These are phyloP conservation scores for Penicillium longicatenatum DNA, from an alignment of 495 filamentous ascomycete genomes.

Conservation along the genomic window DNA sequence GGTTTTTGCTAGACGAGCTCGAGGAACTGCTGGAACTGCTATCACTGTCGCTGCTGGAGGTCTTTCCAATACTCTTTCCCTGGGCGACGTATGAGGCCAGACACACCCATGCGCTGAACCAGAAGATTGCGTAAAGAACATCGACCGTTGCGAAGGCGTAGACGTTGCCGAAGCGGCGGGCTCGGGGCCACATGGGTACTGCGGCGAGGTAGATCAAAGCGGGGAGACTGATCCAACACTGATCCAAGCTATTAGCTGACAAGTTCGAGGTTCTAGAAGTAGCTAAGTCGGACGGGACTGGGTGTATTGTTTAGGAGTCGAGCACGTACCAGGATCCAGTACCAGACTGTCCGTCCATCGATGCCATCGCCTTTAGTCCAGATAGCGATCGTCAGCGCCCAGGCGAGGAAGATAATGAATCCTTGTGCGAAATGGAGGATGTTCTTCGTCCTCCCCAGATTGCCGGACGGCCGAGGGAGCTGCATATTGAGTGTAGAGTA, in stretches of 20 bases:
- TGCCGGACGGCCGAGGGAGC: slow-evolving; percentile 33
- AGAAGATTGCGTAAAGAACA: slow-evolving; percentile 70
- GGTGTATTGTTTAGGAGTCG: neutral
- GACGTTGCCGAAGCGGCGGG: slow-evolving; percentile 75
- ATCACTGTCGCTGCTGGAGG: slow-evolving; percentile 12
- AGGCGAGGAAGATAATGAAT: slow-evolving; percentile 68
- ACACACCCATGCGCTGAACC: slow-evolving; percentile 80
- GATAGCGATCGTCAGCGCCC: slow-evolving; percentile 72
- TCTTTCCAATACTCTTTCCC: slow-evolving; percentile 45
- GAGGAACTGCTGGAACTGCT: slow-evolving; percentile 8
- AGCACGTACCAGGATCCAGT: slow-evolving; percentile 71
- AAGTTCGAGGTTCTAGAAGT: neutral
- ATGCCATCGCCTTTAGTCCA: slow-evolving; percentile 64
- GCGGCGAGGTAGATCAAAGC: slow-evolving; percentile 81
- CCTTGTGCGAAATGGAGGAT: slow-evolving; percentile 58
- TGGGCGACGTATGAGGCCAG: slow-evolving; percentile 69
- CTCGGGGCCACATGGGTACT: slow-evolving; percentile 82
- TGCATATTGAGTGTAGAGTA: slow-evolving; percentile 24
- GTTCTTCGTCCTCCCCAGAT: slow-evolving; percentile 50
- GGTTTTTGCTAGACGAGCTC: slow-evolving; percentile 26
- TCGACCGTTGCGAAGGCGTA: slow-evolving; percentile 81
- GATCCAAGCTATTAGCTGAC: slow-evolving; percentile 22
- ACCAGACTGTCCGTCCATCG: slow-evolving; percentile 72
- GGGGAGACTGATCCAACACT: slow-evolving; percentile 87
- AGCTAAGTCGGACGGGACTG: neutral